Evolutionary conservation across 2,329 filamentous ascomycete genomes (phyloP), one percentile per base, ranked within the genome.

Genomic region (Colletotrichum sp.): DNA sequence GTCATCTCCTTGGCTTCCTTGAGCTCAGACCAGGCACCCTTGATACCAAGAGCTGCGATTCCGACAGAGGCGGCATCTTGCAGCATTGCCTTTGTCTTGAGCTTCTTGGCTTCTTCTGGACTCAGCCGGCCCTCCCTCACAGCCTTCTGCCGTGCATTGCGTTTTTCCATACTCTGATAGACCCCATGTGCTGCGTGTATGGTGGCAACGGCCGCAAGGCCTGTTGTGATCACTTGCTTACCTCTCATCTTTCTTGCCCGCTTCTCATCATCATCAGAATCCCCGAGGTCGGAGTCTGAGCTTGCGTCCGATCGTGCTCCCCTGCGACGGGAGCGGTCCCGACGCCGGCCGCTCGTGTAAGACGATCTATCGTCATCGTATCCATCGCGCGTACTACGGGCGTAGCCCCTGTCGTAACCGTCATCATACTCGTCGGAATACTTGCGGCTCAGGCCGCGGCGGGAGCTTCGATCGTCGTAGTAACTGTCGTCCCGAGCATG

Each of bases 151-250:
- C 90, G 86, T 77, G 85, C 84, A 55, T 88, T 87, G 75, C 90
- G 87, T 84, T 90, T 90, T 82, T 90, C 89, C 88, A 91, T 87
- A 83, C 89, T 91, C 80, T 88, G 84, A 81, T 91, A 92, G 80
- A 92, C 88, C 78, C 86, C 90, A 80, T 92, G 88, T 79, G 89
- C 90, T 78, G 90, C 90, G 82, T 92, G 90, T 79, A 92, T 91
- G 79, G 90, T 92, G 81, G 90, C 90, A 77, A 91, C 89, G 68
- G 89, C 87, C 70, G 90, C 90, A 72, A 92, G 84, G 63, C 89
- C 90, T 9, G 89, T 88, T 70, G 89, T 91, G 73, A 92, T 78
- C 76, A 91, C 79, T 86, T 91, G 90, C 88, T 92, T 92, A 90
- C 90, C 90, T 90, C 86, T 89, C 87, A 92, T 90, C 82, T 90